Conservation (phyloP, 2,329 filamentous ascomycete genomes). For the Talaromyces funiculosus region DNA sequence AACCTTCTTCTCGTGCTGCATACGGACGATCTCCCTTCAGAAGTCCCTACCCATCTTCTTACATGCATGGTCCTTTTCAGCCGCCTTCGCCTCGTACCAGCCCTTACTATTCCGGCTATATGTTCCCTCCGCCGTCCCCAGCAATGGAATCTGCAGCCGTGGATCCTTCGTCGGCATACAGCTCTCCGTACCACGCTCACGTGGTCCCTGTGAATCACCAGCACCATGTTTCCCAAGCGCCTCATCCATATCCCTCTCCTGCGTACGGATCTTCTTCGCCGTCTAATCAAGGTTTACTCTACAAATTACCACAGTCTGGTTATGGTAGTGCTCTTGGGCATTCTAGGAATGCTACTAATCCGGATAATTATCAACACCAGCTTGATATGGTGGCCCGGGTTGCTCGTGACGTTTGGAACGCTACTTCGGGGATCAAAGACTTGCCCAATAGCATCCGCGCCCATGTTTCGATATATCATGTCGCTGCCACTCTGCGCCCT, state of each 20-base stretch:
- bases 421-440: slow-evolving; percentile 54
- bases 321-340: neutral
- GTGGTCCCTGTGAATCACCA: slow-evolving; percentile 20
- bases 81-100: slow-evolving; percentile 26
- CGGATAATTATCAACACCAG: slow-evolving; percentile 43
- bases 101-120: slow-evolving; percentile 22
- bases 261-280: slow-evolving; percentile 18
- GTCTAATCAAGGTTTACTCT: neutral
- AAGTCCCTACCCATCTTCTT: slow-evolving; percentile 25
- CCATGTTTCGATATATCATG: slow-evolving; percentile 59
- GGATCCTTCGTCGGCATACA: slow-evolving; percentile 19
- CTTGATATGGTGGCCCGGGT: slow-evolving; percentile 51
- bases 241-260: slow-evolving; percentile 16
- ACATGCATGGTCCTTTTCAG: slow-evolving; percentile 22
- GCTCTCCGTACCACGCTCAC: slow-evolving; percentile 20
- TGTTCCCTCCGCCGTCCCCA: slow-evolving; percentile 19
- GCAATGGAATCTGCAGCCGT: slow-evolving; percentile 18
- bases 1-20: slow-evolving; percentile 24
- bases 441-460: slow-evolving; percentile 59
- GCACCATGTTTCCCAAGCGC: slow-evolving; percentile 16
- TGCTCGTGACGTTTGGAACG: slow-evolving; percentile 59
- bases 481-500: slow-evolving; percentile 53
- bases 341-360: neutral
- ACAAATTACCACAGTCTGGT: slow-evolving; percentile 1
- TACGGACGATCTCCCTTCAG: slow-evolving; percentile 29